Evolutionary conservation across 2,329 filamentous ascomycete species (phyloP), one percentile per base, ranked within the genome.

Genomic region (Microcyclosporella mali): DNA sequence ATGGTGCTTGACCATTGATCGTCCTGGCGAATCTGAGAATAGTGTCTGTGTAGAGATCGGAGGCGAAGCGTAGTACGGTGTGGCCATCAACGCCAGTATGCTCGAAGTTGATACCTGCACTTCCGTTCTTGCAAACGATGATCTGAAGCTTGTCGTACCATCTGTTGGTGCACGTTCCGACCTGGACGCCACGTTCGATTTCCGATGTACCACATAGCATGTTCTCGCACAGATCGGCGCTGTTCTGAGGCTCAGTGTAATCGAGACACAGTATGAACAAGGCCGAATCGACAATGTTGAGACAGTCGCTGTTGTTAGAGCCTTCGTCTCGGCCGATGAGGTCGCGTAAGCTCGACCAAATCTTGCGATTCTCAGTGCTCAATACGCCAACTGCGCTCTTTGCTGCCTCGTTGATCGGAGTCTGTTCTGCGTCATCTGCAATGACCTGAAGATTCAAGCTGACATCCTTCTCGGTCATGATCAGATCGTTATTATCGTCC

Each of bases 81-180:
- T 98, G 92, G 1, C 92, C 92, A 59, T 98, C 92, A 4, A 98
- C 90, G 53, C 92, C 92, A 0, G 92, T 98, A 61, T 98, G 92
- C 65, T 98, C 92, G 58, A 98, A 97, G 69, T 98, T 98, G 78
- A 98, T 97, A 4, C 92, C 92, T 0, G 92, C 92, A 60, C 88
- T 95, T 44, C 92, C 92, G 66, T 97, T 98, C 70, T 95, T 94
- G 74, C 92, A 97, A 38, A 98, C 92, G 41, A 98, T 97, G 50
- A 98, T 95, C 63, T 98, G 92, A 36, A 98, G 74, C 70, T 98
- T 98, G 69, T 98, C 92, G 61, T 98, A 98, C 92, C 92, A 98
- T 49, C 92, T 77, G 66, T 98, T 98, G 11, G 90, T 95, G 68
- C 92, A 98, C 2, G 92, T 97, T 21, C 92, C 92, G 33, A 95